Conservation (phyloP, 2,329 filamentous ascomycete genomes). For the Aureobasidium sp. region DNA sequence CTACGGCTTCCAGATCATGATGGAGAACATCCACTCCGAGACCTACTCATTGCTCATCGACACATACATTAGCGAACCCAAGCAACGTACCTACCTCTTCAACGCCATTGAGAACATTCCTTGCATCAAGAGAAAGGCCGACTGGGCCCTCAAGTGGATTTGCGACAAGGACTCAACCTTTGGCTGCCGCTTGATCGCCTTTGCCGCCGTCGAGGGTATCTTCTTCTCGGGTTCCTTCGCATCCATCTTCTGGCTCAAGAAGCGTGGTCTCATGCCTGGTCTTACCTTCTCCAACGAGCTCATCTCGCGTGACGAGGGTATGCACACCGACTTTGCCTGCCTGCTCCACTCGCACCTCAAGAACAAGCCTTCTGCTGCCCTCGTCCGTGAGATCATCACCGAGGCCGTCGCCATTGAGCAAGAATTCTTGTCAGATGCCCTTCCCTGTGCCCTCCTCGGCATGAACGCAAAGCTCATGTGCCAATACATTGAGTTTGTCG, state of each 20-base stretch:
- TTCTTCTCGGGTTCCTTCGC: slow-evolving; percentile 99
- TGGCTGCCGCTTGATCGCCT: slow-evolving; percentile 89
- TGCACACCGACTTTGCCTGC: slow-evolving; percentile 98
- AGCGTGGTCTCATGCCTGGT: slow-evolving; percentile 97
- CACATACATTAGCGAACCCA: slow-evolving; percentile 97
- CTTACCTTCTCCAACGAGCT: slow-evolving; percentile 99
- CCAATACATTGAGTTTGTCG: slow-evolving; percentile 99
- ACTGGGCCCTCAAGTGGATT: slow-evolving; percentile 97
- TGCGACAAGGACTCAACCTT: slow-evolving; percentile 88
- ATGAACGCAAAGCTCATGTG: slow-evolving; percentile 98
- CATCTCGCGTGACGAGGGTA: slow-evolving; percentile 97
- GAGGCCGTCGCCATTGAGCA: slow-evolving; percentile 94
- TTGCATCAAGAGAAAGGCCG: slow-evolving; percentile 96
- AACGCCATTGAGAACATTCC: slow-evolving; percentile 99
- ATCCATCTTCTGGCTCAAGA: slow-evolving; percentile 99
- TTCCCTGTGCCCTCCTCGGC: slow-evolving; percentile 85
- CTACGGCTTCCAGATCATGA: slow-evolving; percentile 99
- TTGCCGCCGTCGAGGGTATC: slow-evolving; percentile 97
- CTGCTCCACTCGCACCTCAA: slow-evolving; percentile 96
- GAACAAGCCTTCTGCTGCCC: slow-evolving; percentile 73
- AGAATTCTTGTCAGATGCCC: slow-evolving; percentile 93
- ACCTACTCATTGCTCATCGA: slow-evolving; percentile 99
- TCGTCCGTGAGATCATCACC: slow-evolving; percentile 80
- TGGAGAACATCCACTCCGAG: slow-evolving; percentile 99
- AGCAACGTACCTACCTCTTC: slow-evolving; percentile 89